Percentiles rank a stretch among this genome's conserved stretches.
Conservation (phyloP, 2,329 filamentous ascomycete species). For the Aspergillus pseudoglaucus region DNA sequence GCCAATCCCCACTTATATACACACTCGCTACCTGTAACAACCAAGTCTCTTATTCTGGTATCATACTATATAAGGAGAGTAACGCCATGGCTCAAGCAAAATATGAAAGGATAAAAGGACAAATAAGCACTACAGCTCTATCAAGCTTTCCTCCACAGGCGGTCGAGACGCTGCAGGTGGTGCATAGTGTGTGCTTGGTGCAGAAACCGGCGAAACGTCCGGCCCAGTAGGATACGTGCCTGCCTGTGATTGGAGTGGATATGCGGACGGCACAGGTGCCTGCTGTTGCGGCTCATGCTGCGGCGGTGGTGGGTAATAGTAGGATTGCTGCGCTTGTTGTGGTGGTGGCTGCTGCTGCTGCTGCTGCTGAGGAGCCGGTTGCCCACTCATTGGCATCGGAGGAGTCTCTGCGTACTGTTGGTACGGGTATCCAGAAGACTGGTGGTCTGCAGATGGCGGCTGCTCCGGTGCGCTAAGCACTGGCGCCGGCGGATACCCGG, state of each 20-base stretch:
- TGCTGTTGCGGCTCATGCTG: conserved; percentile 7
- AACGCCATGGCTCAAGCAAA: conserved; percentile 3
- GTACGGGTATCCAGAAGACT: conserved; percentile 11
- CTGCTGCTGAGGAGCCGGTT: conserved; percentile 9
- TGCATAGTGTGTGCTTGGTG: conserved; percentile 12
- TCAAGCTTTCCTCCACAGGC: conserved; percentile 24
- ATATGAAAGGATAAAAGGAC: background rate
- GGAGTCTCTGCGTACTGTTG: conserved; percentile 10
- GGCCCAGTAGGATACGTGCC: conserved; percentile 9
- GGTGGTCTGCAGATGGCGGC: conserved; percentile 8
- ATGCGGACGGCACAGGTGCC: conserved; percentile 5
- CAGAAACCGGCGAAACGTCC: conserved; percentile 14
- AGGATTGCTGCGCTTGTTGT: conserved; percentile 9
- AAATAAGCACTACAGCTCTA: conserved; percentile 18
- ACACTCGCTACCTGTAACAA: conserved; percentile 13
- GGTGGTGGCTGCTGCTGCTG: conserved; percentile 8
- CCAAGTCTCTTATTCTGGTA: conserved; percentile 17
- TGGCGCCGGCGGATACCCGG: conserved; percentile 9
- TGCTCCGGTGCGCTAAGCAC: conserved; percentile 12
- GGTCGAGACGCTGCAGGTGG: conserved; percentile 17
- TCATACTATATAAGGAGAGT: conserved; percentile 15
- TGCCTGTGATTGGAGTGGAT: conserved; percentile 10
- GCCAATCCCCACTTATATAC: conserved; percentile 3
- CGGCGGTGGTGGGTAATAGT: conserved; percentile 10
- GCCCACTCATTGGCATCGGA: conserved; percentile 7